phyloP scores from a whole-genome alignment of 108 stramenopile genomes.

The Pinguiococcus pyrenoidosus region DNA sequence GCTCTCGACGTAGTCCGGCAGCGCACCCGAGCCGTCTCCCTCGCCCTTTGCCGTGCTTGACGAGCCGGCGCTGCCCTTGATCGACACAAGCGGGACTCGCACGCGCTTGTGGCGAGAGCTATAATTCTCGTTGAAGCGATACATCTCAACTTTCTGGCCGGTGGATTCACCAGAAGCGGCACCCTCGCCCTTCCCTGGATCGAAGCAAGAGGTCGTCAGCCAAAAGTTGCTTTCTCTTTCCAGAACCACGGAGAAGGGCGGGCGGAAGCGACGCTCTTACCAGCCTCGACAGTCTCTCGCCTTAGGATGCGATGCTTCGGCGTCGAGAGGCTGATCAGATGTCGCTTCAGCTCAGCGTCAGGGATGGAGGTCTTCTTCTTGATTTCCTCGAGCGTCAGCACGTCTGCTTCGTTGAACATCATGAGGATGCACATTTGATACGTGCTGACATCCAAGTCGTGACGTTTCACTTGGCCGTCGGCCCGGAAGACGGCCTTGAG shows the following conservation, averaged over 20 bases:
- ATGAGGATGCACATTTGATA: constrained; percentile 96
- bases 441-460: constrained; percentile 82
- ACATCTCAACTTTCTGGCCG: constrained; percentile 47
- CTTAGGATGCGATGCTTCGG: constrained; percentile 83
- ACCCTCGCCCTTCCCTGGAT: no score
- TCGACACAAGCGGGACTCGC: constrained; percentile 70
- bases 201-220: background rate
- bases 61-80: no score
- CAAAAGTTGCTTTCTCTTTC: background rate
- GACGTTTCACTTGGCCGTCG: constrained; percentile 35
- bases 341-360: constrained; percentile 68
- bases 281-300: no score
- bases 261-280: background rate
- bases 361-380: constrained; percentile 66
- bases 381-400: constrained; percentile 63
- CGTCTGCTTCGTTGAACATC: constrained; percentile 63
- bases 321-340: constrained; percentile 78
- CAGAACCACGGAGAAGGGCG: background rate
- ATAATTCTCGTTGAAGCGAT: constrained; percentile 76
- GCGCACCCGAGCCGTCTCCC: no score
- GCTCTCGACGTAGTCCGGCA: background rate
- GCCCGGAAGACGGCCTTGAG: constrained; percentile 52
- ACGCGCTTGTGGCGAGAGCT: constrained; percentile 72
- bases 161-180: no score
- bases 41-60: no score